A percentile compares a stretch with the other conserved stretches of the same genome.
Evolutionary conservation across 208 protist species (phyloP).

Genomic region (Endotrypanum monterogeii): DNA sequence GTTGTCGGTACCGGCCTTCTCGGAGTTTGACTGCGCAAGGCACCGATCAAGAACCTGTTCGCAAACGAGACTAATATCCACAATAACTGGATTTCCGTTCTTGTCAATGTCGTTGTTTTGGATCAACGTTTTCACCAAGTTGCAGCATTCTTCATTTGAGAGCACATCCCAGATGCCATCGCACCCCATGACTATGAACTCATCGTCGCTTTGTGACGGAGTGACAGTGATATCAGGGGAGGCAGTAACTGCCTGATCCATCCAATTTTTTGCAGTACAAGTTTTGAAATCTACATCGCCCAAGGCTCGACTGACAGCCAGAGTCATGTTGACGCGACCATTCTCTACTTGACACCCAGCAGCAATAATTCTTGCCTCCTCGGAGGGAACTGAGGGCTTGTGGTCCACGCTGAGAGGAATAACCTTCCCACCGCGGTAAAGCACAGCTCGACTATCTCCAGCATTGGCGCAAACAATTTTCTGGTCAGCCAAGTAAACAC

Average conservation of each 20-base stretch:
- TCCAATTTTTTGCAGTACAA: slow-evolving; percentile 52
- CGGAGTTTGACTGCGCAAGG: slow-evolving; percentile 59
- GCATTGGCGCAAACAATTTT: slow-evolving; percentile 89
- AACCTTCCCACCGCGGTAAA: slow-evolving; percentile 67
- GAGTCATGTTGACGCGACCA: slow-evolving; percentile 90
- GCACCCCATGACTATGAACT: slow-evolving; percentile 93
- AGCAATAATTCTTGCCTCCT: slow-evolving; percentile 82
- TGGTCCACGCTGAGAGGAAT: slow-evolving; percentile 90
- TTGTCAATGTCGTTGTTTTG: slow-evolving; percentile 32
- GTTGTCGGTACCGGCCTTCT: slow-evolving; percentile 78
- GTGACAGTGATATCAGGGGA: slow-evolving; percentile 68
- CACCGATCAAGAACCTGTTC: slow-evolving; percentile 79
- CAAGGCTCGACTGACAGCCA: slow-evolving; percentile 93
- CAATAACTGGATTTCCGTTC: slow-evolving; percentile 18
- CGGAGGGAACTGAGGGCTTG: slow-evolving; percentile 72
- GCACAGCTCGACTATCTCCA: slow-evolving; percentile 90
- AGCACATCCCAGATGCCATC: slow-evolving; percentile 96
- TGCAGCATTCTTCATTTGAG: slow-evolving; percentile 75
- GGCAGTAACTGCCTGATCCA: slow-evolving; percentile 80
- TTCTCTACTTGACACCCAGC: slow-evolving; percentile 85
- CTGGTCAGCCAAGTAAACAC: slow-evolving; percentile 66
- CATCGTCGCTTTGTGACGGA: slow-evolving; percentile 44
- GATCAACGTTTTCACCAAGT: slow-evolving; percentile 46
- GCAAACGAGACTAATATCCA: slow-evolving; percentile 78
- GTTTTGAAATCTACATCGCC: slow-evolving; percentile 94